phyloP scores from a whole-genome alignment of 1,139 yeast species.

The Candida glucosophila region DNA sequence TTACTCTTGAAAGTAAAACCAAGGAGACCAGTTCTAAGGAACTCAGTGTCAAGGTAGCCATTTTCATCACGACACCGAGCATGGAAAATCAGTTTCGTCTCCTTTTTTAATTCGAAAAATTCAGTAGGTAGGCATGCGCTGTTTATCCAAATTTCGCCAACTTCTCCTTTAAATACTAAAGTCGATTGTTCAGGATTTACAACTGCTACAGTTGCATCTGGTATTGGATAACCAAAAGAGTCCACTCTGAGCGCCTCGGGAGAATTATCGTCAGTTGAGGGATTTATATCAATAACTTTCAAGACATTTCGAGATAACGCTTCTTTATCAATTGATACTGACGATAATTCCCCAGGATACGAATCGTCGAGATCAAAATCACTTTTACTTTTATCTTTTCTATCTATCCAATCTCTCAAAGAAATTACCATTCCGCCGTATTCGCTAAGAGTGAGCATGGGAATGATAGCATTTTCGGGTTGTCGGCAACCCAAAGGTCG shows the following conservation, averaged over 20 bases:
- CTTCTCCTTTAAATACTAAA: slow-evolving; percentile 60
- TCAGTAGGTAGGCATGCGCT: slow-evolving; percentile 86
- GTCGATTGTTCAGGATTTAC: slow-evolving; percentile 86
- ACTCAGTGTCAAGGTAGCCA: slow-evolving; percentile 65
- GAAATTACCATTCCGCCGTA: slow-evolving; percentile 96
- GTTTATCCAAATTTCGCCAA: slow-evolving; percentile 98
- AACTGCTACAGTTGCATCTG: slow-evolving; percentile 87
- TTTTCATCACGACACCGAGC: slow-evolving; percentile 69
- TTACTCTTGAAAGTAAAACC: slow-evolving; percentile 87
- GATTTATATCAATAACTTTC: slow-evolving; percentile 56
- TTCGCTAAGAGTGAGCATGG: slow-evolving; percentile 81
- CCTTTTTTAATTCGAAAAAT: slow-evolving; percentile 64
- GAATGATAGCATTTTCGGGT: slow-evolving; percentile 76
- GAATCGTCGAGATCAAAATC: slow-evolving; percentile 24
- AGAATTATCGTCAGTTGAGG: slow-evolving; percentile 45
- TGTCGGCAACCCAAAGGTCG: slow-evolving; percentile 80
- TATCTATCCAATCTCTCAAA: slow-evolving; percentile 83
- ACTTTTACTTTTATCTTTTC: slow-evolving; percentile 48
- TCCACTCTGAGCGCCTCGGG: slow-evolving; percentile 61
- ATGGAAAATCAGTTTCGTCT: slow-evolving; percentile 70
- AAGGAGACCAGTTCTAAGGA: slow-evolving; percentile 79
- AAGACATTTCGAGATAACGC: slow-evolving; percentile 74
- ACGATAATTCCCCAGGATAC: slow-evolving; percentile 44
- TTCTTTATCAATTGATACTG: slow-evolving; percentile 72
- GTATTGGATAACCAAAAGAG: slow-evolving; percentile 89